Conservation (phyloP, 164 flowering plant genomes). For the Pachysandra terminalis region DNA sequence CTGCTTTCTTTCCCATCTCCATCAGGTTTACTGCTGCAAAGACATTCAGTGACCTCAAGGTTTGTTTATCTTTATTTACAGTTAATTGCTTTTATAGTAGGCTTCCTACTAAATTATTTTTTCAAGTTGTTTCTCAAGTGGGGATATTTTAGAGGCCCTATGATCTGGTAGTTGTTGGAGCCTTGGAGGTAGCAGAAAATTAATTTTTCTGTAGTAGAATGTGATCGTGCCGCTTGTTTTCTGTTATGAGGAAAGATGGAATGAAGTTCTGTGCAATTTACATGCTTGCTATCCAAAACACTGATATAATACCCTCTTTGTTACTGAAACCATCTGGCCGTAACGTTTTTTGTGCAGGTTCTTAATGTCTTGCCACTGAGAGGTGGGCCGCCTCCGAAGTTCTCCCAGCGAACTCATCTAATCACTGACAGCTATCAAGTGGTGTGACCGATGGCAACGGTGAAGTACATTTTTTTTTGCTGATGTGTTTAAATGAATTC, state of each 20-base stretch:
- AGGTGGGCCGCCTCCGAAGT: constrained; percentile 18
- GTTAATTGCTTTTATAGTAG: too few relatives aligned
- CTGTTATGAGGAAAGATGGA: too few relatives aligned
- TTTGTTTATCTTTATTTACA: constrained; percentile 21
- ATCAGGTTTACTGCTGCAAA: constrained; percentile 75
- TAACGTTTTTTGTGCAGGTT: constrained; percentile 13
- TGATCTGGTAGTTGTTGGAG: not conserved
- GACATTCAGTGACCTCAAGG: constrained; percentile 91
- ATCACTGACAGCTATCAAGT: not conserved
- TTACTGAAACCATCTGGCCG: not conserved
- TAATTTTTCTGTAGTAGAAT: not conserved
- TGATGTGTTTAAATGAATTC: too few relatives aligned
- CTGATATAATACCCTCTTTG: not conserved
- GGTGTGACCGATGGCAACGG: not conserved
- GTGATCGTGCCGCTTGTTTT: not conserved
- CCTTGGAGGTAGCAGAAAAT: not conserved
- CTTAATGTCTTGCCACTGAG: constrained; percentile 16
- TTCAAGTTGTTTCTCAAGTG: not conserved
- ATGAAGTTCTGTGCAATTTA: too few relatives aligned
- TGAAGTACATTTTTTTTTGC: too few relatives aligned
- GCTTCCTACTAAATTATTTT: too few relatives aligned
- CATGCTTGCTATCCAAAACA: too few relatives aligned
- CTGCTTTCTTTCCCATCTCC: constrained; percentile 87
- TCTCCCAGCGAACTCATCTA: constrained; percentile 13
- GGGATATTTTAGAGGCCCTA: not conserved